Evolutionary conservation across 2,329 filamentous ascomycete species (phyloP).

Genomic region (Dryadomyces quercivorus): DNA sequence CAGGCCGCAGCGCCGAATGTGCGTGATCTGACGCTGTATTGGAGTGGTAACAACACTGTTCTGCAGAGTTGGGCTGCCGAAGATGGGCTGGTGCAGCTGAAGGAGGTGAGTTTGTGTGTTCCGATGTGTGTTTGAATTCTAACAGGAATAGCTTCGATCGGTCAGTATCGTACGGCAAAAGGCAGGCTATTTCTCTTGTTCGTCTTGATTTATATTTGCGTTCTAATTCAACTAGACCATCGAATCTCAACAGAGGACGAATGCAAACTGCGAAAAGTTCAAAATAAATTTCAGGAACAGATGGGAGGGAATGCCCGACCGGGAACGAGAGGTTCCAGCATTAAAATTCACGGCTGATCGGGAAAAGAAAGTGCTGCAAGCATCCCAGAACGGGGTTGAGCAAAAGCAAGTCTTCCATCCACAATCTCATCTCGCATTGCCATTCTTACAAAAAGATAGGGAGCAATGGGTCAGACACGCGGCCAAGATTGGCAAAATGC

Average conservation of each 20-base stretch:
- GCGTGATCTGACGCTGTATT: neutral
- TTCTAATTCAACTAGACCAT: neutral
- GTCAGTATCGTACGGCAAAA: neutral
- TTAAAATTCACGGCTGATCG: neutral
- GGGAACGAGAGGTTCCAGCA: neutral
- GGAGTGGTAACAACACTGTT: neutral
- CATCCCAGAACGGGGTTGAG: neutral
- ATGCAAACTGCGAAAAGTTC: neutral
- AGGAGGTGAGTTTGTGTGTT: neutral
- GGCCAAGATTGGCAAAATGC: neutral
- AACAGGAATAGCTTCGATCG: neutral
- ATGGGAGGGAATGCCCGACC: neutral
- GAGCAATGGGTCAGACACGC: neutral
- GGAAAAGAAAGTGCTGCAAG: neutral
- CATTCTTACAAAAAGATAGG: neutral
- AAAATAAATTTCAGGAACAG: neutral
- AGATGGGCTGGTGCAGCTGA: neutral
- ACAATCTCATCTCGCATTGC: no score
- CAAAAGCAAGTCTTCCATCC: neutral
- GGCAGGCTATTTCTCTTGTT: neutral
- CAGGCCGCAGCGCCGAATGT: neutral
- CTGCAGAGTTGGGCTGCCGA: neutral
- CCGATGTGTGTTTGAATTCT: neutral
- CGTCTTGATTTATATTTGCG: no score
- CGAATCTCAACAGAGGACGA: neutral